These are phyloP conservation scores for Clarireedia homoeocarpa DNA, from an alignment of 2,329 filamentous ascomycete genomes.

Conservation along the genomic window DNA sequence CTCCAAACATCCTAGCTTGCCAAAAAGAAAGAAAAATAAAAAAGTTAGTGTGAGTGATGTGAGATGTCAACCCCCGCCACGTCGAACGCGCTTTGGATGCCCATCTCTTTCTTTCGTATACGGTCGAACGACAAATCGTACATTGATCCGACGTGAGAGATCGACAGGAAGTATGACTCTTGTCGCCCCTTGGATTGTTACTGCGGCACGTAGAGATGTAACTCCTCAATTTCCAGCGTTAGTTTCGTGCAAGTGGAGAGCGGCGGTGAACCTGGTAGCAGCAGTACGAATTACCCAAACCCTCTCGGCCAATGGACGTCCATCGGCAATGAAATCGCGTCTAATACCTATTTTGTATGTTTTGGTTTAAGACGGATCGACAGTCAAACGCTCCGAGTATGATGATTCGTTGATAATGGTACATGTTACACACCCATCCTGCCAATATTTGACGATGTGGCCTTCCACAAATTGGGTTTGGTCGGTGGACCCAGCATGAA, in stretches of 20 bases:
- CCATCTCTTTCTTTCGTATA: background rate
- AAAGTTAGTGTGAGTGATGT: background rate
- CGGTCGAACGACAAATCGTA: background rate
- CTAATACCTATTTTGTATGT: background rate
- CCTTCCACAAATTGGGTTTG: background rate
- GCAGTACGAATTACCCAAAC: background rate
- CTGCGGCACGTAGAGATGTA: background rate
- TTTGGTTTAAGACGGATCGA: background rate
- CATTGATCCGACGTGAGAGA: background rate
- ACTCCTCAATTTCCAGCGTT: conserved; percentile 1
- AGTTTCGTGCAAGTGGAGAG: background rate
- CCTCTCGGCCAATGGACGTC: background rate
- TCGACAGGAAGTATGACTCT: background rate
- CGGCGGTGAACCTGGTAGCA: conserved; percentile 1
- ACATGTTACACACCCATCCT: background rate
- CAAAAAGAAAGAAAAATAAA: background rate
- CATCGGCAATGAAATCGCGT: conserved; percentile 1
- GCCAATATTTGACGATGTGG: background rate
- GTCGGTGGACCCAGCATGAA: background rate
- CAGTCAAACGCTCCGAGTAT: background rate
- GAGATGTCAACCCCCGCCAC: conserved; percentile 3
- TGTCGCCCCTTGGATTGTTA: background rate
- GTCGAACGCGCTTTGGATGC: background rate
- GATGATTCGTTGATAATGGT: background rate
- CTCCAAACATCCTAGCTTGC: background rate